Evolutionary conservation across 257 asterid species (phyloP), one percentile per base, ranked within the genome.

Genomic region (Primulina tabacum): DNA sequence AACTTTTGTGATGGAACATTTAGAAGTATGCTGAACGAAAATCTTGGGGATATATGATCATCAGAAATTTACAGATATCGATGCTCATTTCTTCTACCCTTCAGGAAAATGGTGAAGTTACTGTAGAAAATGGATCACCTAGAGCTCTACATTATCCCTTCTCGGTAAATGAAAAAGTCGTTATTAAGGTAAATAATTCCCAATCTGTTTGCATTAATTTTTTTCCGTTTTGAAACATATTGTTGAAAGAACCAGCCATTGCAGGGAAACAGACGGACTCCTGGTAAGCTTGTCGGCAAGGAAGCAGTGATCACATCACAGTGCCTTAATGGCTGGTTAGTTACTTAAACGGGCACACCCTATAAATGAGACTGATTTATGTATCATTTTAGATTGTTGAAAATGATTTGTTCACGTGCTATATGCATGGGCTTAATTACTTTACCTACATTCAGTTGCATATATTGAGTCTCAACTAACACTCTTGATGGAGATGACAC

Each of bases 231-330:
- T 62, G 32, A 63, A 64, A 68, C 77, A 73, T 72, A 34, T 18
- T 68, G 64, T 50, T 59, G 59, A 73, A 33, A 29, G 50, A 70
- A 79, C 40, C 40, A 53, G 47, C 65, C 43, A 65, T 62, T 77
- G 84, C 96, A 93, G 99, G 99, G 99, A 71, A 93, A 93, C 84
- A 82, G 90, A 80, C 85, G 97, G 84, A 93, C 99, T 37, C 97
- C 97, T 60, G 97, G 91, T 80, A 93, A 93, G 71, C 89, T 90
- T 83, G 97, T 93, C 35, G 97, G 97, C 71, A 93, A 89, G 83
- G 99, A 90, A 83, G 99, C 99, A 67, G 82, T 90, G 76, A 87
- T 90, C 76, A 93, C 97, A 5, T 86, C 96, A 64, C 96, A 86
- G 75, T 86, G 97, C 85, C 95, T 89, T 55, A 93, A 93, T 84